A percentile compares a stretch with the other conserved stretches of the same genome.
Conservation (phyloP, 2,329 filamentous ascomycete species). For the Xylaria sp. region DNA sequence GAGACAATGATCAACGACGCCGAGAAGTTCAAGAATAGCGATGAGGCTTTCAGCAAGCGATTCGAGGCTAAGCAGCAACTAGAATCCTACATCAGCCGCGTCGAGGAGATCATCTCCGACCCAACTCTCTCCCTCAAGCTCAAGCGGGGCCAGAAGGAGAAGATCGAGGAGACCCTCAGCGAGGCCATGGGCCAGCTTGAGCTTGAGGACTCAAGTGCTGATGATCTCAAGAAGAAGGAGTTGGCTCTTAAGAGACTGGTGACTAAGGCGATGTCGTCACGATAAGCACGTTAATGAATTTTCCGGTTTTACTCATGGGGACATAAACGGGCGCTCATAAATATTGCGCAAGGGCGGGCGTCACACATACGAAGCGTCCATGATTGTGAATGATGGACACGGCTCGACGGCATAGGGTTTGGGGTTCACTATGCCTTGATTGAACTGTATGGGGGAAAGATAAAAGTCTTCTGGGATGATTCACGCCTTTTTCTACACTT, state of each 20-base stretch:
- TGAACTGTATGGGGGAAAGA: slow-evolving; percentile 36
- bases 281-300: slow-evolving; percentile 60
- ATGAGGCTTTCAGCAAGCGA: slow-evolving; percentile 99
- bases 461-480: slow-evolving; percentile 42
- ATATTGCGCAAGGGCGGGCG: slow-evolving; percentile 34
- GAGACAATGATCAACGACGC: slow-evolving; percentile 98
- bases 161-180: slow-evolving; percentile 96
- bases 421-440: slow-evolving; percentile 33
- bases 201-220: slow-evolving; percentile 86
- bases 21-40: slow-evolving; percentile 97
- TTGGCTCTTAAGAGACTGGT: slow-evolving; percentile 95
- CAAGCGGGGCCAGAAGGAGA: slow-evolving; percentile 99
- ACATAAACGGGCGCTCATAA: slow-evolving; percentile 38
- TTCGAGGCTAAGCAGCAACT: slow-evolving; percentile 99
- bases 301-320: slow-evolving; percentile 36
- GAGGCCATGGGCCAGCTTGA: slow-evolving; percentile 98
- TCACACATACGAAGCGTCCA: slow-evolving; percentile 36
- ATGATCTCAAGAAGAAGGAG: slow-evolving; percentile 99
- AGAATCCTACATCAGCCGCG: slow-evolving; percentile 97
- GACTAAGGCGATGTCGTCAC: slow-evolving; percentile 96
- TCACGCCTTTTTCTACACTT: slow-evolving; percentile 35
- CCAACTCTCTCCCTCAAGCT: slow-evolving; percentile 94
- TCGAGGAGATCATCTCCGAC: slow-evolving; percentile 98
- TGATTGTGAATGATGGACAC: slow-evolving; percentile 37
- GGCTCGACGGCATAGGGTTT: slow-evolving; percentile 34